phyloP scores from a whole-genome alignment of 228 moss, liverwort and hornwort genomes.

The Sphagnum magellanicum region DNA sequence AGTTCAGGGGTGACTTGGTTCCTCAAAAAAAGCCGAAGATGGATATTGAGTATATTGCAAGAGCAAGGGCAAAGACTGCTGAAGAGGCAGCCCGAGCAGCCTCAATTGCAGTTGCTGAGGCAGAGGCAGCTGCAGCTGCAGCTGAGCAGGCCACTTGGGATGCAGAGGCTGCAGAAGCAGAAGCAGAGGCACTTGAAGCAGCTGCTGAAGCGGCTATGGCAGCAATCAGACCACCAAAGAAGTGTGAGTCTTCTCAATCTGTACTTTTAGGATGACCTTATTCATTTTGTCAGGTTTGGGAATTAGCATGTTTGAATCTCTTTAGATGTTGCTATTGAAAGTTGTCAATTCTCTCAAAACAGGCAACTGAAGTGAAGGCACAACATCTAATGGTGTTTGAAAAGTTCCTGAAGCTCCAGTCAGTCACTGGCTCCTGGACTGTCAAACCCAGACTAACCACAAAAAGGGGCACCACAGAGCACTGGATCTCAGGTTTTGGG shows the following conservation, averaged over 20 bases:
- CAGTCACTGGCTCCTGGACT: too few relatives aligned
- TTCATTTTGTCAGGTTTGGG: background rate
- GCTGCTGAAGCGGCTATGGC: slow-evolving; percentile 81
- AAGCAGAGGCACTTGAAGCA: slow-evolving; percentile 80
- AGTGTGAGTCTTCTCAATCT: slow-evolving; percentile 37
- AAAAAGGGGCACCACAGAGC: background rate
- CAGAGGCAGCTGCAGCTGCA: slow-evolving; percentile 43
- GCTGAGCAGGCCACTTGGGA: slow-evolving; percentile 49
- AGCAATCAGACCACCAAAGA: slow-evolving; percentile 81
- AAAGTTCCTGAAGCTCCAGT: too few relatives aligned
- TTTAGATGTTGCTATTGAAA: background rate
- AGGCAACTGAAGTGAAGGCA: too few relatives aligned
- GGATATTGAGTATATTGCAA: slow-evolving; percentile 37
- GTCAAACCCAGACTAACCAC: too few relatives aligned
- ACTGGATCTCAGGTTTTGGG: background rate
- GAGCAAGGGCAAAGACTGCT: slow-evolving; percentile 66
- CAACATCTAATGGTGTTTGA: too few relatives aligned
- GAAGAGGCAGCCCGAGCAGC: slow-evolving; percentile 98
- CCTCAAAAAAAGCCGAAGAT: slow-evolving; percentile 52
- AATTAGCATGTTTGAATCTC: background rate
- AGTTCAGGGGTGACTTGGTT: slow-evolving; percentile 26
- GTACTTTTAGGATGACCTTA: background rate
- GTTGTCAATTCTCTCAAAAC: too few relatives aligned
- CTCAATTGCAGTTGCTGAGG: slow-evolving; percentile 79
- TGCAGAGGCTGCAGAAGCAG: slow-evolving; percentile 67